Conservation (phyloP, 129 eudicot genomes). For the Lonicera japonica region DNA sequence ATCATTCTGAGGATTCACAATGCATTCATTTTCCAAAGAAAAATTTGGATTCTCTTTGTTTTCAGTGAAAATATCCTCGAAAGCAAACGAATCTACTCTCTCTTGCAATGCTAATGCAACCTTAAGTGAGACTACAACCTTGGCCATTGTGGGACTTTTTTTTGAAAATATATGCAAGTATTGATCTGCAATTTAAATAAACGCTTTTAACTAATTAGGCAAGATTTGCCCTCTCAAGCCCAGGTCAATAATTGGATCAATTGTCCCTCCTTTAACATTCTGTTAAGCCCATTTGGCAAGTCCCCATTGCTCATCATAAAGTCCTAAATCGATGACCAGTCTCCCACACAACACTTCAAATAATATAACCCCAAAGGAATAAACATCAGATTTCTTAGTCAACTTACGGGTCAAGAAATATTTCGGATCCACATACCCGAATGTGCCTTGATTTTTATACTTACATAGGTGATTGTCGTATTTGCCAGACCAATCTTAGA, state of each 20-base stretch:
- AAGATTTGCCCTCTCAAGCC: conserved; percentile 12
- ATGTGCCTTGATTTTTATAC: background rate
- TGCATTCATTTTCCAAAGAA: background rate
- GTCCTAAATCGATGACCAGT: conserved; percentile 2
- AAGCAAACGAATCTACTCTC: background rate
- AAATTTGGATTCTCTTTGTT: background rate
- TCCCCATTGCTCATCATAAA: background rate
- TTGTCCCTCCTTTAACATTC: background rate
- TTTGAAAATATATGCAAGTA: conserved; percentile 26
- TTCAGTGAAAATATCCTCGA: background rate
- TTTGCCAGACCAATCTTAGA: background rate
- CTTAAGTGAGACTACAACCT: conserved; percentile 31
- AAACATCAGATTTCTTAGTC: conserved; percentile 14
- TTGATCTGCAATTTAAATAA: conserved; percentile 8
- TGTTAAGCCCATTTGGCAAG: background rate
- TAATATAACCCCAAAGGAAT: conserved; percentile 18
- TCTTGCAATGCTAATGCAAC: conserved; percentile 18
- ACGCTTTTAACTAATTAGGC: conserved; percentile 8
- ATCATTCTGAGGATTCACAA: too few relatives aligned
- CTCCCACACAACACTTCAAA: conserved; percentile 26
- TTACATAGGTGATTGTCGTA: background rate
- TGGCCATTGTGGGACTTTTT: conserved; percentile 39
- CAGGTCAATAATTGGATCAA: conserved; percentile 15
- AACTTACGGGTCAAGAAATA: background rate
- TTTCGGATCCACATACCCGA: conserved; percentile 1